Base-by-base conservation (phyloP, 768 basidiomycete species). In the Solioccasus polychromus region DNA sequence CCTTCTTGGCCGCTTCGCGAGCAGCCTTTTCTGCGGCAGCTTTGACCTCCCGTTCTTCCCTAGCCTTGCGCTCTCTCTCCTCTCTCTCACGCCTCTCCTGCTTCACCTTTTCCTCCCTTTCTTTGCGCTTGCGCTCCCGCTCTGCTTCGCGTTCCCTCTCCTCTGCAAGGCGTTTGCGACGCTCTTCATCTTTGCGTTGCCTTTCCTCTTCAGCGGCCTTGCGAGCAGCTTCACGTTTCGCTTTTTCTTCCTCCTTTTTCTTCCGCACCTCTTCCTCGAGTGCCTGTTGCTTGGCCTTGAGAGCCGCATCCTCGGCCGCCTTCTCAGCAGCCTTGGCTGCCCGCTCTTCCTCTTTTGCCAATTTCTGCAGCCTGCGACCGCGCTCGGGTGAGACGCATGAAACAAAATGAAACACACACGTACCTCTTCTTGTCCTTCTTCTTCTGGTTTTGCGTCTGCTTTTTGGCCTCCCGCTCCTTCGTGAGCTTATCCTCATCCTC, bases 361-460 rank as follows among this genome's bases (percentile, higher is more conserved):
- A 74, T 68, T 95, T 96, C 71, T 96, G 93, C 65, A 80, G 82
- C 71, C 94, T 97, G 31, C 40, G 50, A 42, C 20, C 25, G 22
- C 19, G 2, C 12, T 38, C 39, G 39, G 39, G 50, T 17, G 52
- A 34, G 34, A 39, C 24, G 39, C 28, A 47, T 7, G 23, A 44
- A 19, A 40, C 14, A 19, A 23, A 44, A 17, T 20, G 15, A 59
- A 50, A 9, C 59, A 76, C 53, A 44, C 20, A n/a, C 61, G 74
- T 43, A 95, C 93, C 74, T 84, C 79, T 92, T 93, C 75, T 97
- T 97, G 68, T 97, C 96, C 77, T 97, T 99, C 79, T 96, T 98
- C 79, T 94, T 94, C 79, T 96, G 93, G 70, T 92, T 90, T 51
- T 84, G 88, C 64, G 88, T 88, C 66, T 91, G 90, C 68, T 82